Evolutionary conservation across 2,329 filamentous ascomycete species (phyloP), one percentile per base, ranked within the genome.

Genomic region (Rugonectria rugulosa): DNA sequence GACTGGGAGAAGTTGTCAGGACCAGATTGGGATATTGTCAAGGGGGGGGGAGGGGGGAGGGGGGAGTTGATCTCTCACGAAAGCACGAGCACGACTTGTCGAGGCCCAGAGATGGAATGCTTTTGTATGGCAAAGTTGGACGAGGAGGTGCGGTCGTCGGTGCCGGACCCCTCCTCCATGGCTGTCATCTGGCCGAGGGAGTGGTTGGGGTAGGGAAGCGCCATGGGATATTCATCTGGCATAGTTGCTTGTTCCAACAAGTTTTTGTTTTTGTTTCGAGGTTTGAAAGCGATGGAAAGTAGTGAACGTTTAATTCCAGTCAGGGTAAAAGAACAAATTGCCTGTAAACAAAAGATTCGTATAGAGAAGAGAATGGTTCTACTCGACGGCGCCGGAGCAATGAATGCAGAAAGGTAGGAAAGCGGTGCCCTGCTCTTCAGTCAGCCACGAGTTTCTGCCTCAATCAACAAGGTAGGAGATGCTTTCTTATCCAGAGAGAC

Each of bases 131-230:
- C 63, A 14, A 55, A 48, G 10, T 57, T 29, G 2, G 46, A 45
- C n/a, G 53, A 49, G 8, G 41, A 32, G 12, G 55, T 41, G 5
- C 41, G 26, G 14, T 24, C 36, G 19, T 17, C 20, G 23, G 50
- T 32, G 15, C 53, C 57, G n/a, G 47, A 42, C 24, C 38, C 34
- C 15, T 41, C 54, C 20, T 64, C 61, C 11, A 61, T 26, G 6
- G 55, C 50, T n/a, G 60, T 64, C 60, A 73, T 70, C 46, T 73
- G 69, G 14, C 64, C 62, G n/a, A 72, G 57, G 5, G 69, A 68
- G 15, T 62, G 66, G 37, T 73, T 72, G 19, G 69, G 71, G 53
- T 75, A 75, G 31, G 68, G 66, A 37, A 73, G 68, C 46, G 72
- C 70, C 31, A 71, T 58, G 14, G 59, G 63, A 31, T 68, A 67